Percentiles rank a stretch among this genome's conserved stretches.
Conservation (phyloP, 495 filamentous ascomycete genomes). For the Xylaria palmicola region DNA sequence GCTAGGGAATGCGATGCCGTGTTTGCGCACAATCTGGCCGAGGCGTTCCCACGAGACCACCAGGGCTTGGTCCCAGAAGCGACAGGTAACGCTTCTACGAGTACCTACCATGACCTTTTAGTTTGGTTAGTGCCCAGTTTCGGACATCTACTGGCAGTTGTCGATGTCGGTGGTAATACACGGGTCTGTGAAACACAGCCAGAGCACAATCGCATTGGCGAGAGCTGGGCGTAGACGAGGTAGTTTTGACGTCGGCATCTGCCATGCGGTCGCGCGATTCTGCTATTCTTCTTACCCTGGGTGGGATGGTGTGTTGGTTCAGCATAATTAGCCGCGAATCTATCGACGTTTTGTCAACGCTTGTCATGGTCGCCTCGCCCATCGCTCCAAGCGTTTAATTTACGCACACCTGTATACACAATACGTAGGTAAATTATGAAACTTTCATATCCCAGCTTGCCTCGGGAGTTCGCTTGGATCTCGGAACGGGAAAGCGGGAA, state of each 20-base stretch:
- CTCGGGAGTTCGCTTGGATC: slow-evolving; percentile 21
- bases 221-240: background rate
- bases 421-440: background rate
- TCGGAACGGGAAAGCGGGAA: slow-evolving; percentile 31
- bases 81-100: background rate
- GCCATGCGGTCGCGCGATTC: no score
- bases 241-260: no score
- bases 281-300: no score
- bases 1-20: background rate
- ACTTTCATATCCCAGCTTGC: background rate
- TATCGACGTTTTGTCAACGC: background rate
- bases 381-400: no score
- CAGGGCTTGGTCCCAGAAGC: background rate
- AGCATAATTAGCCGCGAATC: slow-evolving; percentile 4
- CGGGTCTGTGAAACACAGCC: background rate
- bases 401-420: background rate
- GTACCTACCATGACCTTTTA: slow-evolving; percentile 10
- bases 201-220: slow-evolving; percentile 7
- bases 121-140: background rate
- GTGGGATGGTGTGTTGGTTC: background rate
- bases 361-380: slow-evolving; percentile 6
- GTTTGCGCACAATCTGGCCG: slow-evolving; percentile 1
- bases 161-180: background rate
- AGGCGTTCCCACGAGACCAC: background rate
- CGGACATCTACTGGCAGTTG: background rate